Evolutionary conservation across 768 basidiomycete species (phyloP), one percentile per base, ranked within the genome.

Genomic region (Leccinum subtestaceum): DNA sequence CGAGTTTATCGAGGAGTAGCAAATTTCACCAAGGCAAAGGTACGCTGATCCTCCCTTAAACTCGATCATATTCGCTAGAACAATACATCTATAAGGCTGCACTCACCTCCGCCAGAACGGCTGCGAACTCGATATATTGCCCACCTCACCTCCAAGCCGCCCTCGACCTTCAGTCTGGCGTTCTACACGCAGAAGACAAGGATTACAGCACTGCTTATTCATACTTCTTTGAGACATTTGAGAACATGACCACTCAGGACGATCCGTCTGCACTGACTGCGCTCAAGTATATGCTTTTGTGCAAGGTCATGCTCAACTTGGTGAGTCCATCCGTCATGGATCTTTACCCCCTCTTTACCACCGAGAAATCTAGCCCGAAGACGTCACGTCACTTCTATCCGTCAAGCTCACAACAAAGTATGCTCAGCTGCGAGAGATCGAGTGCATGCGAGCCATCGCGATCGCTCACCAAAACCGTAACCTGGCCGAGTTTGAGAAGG

Each of bases 151-250:
- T 90, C 15, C 87, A 81, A 67, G 80, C 80, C 2, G 75, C 79
- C 13, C 77, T 85, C 31, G 88, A 90, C 66, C 78, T 88, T 27
- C 88, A 89, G 67, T 81, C 81, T 46, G 89, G 96, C 4, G 80
- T 96, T 46, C 81, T 98, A 10, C 93, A 97, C 67, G 95, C 96
- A 0, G 95, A 99, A 65, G 96, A 99, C 68, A 96, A 95, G 70
- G 96, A 98, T 74, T 98, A 97, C 74, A 95, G 84, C 58, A 99
- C 96, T 0, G 96, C 87, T 21, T 97, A 97, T 74, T 94, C 92
- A 0, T 99, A 98, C 77, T 98, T 98, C 76, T 94, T 92, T 65
- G 96, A 98, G 75, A 88, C 94, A 3, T 98, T 98, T 63, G 97
- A 99, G 75, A 94, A 87, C 53, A 78, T 94, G 63, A 84, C 85